Evolutionary conservation across 2,329 filamentous ascomycete species (phyloP).

Genomic region (Curvularia sp.): DNA sequence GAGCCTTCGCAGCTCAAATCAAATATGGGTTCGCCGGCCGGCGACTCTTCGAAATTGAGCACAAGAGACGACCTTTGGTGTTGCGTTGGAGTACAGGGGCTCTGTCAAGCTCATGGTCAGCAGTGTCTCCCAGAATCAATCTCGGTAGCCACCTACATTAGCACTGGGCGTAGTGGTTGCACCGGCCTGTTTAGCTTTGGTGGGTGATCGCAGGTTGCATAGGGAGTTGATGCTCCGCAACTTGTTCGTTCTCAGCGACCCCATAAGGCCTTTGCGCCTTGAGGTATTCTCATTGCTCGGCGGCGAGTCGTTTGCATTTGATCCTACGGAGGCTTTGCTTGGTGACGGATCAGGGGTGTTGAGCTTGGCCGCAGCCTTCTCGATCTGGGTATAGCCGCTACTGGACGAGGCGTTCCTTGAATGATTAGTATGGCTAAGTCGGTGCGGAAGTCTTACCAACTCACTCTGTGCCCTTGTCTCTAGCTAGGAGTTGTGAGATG

Average conservation of each 20-base stretch:
- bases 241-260: conserved; percentile 31
- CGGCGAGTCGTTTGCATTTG: conserved; percentile 20
- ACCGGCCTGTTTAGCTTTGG: conserved; percentile 26
- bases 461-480: conserved; percentile 5
- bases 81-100: conserved; percentile 21
- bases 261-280: conserved; percentile 35
- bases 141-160: neutral
- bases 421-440: conserved; percentile 9
- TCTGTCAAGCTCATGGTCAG: conserved; percentile 13
- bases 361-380: conserved; percentile 14
- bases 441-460: neutral
- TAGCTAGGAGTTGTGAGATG: conserved; percentile 36
- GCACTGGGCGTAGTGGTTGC: conserved; percentile 1
- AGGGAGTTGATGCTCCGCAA: conserved; percentile 40
- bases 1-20: conserved; percentile 25
- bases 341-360: conserved; percentile 24
- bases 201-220: conserved; percentile 30
- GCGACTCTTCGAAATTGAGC: conserved; percentile 39
- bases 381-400: conserved; percentile 10
- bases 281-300: conserved; percentile 35
- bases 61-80: conserved; percentile 30
- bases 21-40: conserved; percentile 35
- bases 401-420: conserved; percentile 1
- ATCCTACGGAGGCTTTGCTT: conserved; percentile 1
- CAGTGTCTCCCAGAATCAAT: neutral